phyloP scores from a whole-genome alignment of 768 basidiomycete genomes.

The Amanita jacksonii region DNA sequence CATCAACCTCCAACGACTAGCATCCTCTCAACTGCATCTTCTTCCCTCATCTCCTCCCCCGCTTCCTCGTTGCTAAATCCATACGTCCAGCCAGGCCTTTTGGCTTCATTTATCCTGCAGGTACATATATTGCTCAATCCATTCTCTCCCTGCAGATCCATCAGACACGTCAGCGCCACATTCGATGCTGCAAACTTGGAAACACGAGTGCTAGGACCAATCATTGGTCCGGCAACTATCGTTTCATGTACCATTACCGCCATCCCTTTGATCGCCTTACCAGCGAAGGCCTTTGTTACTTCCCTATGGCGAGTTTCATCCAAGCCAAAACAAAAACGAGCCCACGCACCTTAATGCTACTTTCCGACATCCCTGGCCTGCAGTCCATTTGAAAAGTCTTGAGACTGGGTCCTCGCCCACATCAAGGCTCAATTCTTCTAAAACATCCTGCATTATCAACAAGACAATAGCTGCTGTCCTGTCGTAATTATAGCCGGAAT shows the following conservation, averaged over 20 bases:
- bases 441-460: constrained; percentile 55
- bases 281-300: constrained; percentile 12
- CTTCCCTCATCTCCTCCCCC: constrained; percentile 3
- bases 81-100: neutral
- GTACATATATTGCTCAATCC: constrained; percentile 31
- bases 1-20: too few relatives aligned
- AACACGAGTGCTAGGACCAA: constrained; percentile 45
- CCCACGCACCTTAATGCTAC: constrained; percentile 20
- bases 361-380: constrained; percentile 43
- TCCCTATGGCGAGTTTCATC: constrained; percentile 13
- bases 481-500: constrained; percentile 68
- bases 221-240: constrained; percentile 50
- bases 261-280: constrained; percentile 31
- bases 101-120: constrained; percentile 17
- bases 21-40: constrained; percentile 9
- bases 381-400: constrained; percentile 60
- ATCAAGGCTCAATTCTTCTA: constrained; percentile 48
- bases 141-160: constrained; percentile 34
- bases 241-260: constrained; percentile 50
- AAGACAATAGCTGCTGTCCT: constrained; percentile 52
- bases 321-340: constrained; percentile 1
- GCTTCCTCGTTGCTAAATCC: neutral
- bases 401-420: constrained; percentile 66
- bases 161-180: constrained; percentile 43
- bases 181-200: constrained; percentile 64